Conservation (phyloP, 2,329 filamentous ascomycete genomes). For the Pestalotiopsis sp. region DNA sequence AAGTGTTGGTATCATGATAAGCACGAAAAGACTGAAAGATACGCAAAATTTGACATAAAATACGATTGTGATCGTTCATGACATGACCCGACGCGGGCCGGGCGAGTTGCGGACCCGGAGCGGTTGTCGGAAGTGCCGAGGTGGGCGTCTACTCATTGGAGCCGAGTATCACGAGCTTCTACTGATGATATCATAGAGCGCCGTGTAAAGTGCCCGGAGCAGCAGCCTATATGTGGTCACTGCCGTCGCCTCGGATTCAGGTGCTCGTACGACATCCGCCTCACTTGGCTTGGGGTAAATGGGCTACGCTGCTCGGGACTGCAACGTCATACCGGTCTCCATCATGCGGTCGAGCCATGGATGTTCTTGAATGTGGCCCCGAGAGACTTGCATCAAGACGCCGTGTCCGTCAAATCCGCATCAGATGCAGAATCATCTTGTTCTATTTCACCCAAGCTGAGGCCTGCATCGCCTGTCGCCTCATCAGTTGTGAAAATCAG, state of each 20-base stretch:
- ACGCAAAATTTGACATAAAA: background rate
- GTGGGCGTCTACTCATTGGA: background rate
- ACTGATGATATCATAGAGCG: background rate
- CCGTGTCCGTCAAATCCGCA: background rate
- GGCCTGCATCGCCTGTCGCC: background rate
- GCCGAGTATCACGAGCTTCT: background rate
- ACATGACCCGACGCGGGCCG: background rate
- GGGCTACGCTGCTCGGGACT: background rate
- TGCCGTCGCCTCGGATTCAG: background rate
- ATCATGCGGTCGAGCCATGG: background rate
- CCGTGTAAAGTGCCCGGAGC: background rate
- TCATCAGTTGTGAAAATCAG: background rate
- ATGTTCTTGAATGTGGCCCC: background rate
- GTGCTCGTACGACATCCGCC: background rate
- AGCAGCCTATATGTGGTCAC: background rate
- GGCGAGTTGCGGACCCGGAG: background rate
- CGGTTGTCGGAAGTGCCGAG: background rate
- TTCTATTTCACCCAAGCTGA: background rate
- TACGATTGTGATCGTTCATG: background rate
- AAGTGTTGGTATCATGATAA: background rate
- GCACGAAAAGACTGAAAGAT: background rate
- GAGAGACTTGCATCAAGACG: background rate
- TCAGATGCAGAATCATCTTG: background rate
- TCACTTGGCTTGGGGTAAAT: background rate
- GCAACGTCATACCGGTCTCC: background rate